Evolutionary conservation across 2,329 filamentous ascomycete species (phyloP), one percentile per base, ranked within the genome.

Genomic region (Trichoderma oligosporum): DNA sequence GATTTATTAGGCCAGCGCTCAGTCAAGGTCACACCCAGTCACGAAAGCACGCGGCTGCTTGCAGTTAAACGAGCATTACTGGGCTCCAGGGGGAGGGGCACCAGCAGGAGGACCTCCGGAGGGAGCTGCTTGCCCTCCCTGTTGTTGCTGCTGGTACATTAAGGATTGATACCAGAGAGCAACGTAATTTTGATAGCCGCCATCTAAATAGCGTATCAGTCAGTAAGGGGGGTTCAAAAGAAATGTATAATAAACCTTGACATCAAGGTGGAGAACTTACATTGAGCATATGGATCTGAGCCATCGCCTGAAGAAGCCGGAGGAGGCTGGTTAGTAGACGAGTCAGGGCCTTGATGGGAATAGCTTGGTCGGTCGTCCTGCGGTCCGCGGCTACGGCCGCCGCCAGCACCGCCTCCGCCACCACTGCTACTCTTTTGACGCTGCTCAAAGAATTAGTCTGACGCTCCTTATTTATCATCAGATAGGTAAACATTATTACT

Each of bases 111-210:
- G 71, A 59, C 71, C 71, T 33, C 67, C 63, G 31, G 53, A 56
- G 11, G 71, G 64, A 42, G 72, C 62, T 59, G 70, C 71, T 64
- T 73, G 67, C 60, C 73, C 71, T 59, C 71, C 70, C 45, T 71
- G 68, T 52, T 74, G 73, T 53, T 74, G 73, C 59, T 73, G 75
- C 64, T 76, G 73, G 61, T 74, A 74, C 68, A 76, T 70, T 67
- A 81, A 66, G 27, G 87, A 88, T 67, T 89, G 85, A 74, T 91
- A 92, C 89, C 89, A 94, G 65, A 92, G 78, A 38, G 87, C 83
- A 59, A 91, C 74, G 69, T 93, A 94, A 64, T 87, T 87, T 65
- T 91, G 82, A 71, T 93, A 93, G 60, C 89, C 89, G 63, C 89
- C 89, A 73, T 92, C 83, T 86, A 53, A n/a, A 7, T 11, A 9